These are phyloP conservation scores for Coniochaeta prunicola DNA, from an alignment of 2,329 filamentous ascomycete genomes.

Conservation along the genomic window DNA sequence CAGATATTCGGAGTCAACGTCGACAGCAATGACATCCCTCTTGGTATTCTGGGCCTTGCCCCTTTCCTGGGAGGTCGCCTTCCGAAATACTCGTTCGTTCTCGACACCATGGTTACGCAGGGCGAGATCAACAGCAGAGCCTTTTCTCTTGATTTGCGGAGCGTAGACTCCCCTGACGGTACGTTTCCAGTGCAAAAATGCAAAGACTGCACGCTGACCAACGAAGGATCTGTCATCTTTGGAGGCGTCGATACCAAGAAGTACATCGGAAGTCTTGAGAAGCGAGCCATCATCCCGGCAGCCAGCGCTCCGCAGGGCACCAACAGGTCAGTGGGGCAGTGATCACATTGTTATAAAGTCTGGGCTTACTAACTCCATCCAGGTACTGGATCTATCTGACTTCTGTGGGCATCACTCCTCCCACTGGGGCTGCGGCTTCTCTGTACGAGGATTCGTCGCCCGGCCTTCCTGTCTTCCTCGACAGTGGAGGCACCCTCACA, in stretches of 20 bases:
- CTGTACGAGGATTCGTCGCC: neutral
- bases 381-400: conserved; percentile 15
- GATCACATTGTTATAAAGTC: neutral
- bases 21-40: conserved; percentile 33
- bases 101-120: conserved; percentile 36
- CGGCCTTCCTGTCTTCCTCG: conserved; percentile 20
- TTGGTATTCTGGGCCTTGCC: conserved; percentile 41
- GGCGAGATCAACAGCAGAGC: conserved; percentile 37
- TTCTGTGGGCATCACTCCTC: conserved; percentile 3
- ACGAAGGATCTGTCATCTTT: conserved; percentile 36
- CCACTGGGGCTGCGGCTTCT: neutral
- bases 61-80: conserved; percentile 22
- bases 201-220: neutral
- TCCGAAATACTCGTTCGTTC: conserved; percentile 41
- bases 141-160: conserved; percentile 40
- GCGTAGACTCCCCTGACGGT: conserved; percentile 27
- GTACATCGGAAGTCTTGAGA: conserved; percentile 34
- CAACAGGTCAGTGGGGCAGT: neutral
- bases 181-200: neutral
- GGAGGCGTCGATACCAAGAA: conserved; percentile 44
- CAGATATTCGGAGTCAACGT: conserved; percentile 42
- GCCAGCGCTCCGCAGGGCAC: neutral
- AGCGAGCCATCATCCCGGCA: conserved; percentile 27
- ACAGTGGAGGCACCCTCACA: conserved; percentile 40
- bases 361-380: neutral